Percentiles rank a stretch among this genome's conserved stretches.
phyloP scores from a whole-genome alignment of 1,284 basidiomycete genomes.

The Papiliotrema laurentii region DNA sequence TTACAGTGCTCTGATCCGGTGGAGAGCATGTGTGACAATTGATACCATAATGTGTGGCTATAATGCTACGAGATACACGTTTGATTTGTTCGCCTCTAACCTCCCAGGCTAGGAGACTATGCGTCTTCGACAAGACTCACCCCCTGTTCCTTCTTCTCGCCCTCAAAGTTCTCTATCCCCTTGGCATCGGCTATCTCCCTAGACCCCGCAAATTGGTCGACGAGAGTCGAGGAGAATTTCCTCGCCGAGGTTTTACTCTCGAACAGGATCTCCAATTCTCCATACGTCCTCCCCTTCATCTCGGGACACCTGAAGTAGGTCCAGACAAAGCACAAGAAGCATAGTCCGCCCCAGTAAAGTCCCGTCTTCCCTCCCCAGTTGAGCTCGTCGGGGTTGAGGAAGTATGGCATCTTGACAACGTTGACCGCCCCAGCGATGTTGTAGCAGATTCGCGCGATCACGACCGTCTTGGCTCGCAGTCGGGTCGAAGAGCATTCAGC shows the following conservation, averaged over 20 bases:
- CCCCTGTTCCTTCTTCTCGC: not conserved
- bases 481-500: slow-evolving; percentile 52
- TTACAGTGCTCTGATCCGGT: not conserved
- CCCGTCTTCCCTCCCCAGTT: slow-evolving; percentile 47
- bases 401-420: slow-evolving; percentile 48
- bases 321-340: slow-evolving; percentile 46
- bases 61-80: no score
- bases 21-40: not conserved
- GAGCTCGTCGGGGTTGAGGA: slow-evolving; percentile 50
- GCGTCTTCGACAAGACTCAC: no score
- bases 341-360: slow-evolving; percentile 29
- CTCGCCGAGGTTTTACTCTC: slow-evolving; percentile 35
- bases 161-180: slow-evolving; percentile 9
- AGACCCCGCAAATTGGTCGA: slow-evolving; percentile 14
- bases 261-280: slow-evolving; percentile 50
- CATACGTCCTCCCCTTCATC: slow-evolving; percentile 47
- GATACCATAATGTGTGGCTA: not conserved
- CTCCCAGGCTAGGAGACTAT: no score
- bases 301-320: slow-evolving; percentile 48
- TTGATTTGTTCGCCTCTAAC: no score
- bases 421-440: slow-evolving; percentile 48
- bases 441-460: slow-evolving; percentile 49
- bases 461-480: slow-evolving; percentile 54
- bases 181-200: no score
- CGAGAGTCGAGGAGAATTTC: slow-evolving; percentile 9